Percentiles rank a stretch among this genome's conserved stretches.
Evolutionary conservation across 2,329 filamentous ascomycete species (phyloP).

Genomic region (Aureobasidium melanogenum): DNA sequence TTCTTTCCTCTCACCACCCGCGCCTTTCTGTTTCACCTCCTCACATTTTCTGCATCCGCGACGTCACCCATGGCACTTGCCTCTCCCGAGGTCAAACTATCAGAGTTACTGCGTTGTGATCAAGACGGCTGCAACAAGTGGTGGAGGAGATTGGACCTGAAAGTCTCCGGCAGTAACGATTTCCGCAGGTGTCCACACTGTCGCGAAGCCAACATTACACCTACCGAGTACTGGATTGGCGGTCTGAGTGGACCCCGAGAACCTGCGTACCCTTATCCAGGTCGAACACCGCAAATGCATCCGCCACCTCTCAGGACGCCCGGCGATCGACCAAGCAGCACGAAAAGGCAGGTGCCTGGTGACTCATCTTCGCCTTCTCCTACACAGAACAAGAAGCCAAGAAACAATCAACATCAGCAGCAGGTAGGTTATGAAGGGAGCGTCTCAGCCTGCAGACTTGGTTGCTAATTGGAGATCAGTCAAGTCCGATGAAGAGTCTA

Average conservation of each 20-base stretch:
- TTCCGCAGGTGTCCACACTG: background rate
- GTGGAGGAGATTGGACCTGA: background rate
- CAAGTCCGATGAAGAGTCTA: background rate
- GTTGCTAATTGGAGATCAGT: background rate
- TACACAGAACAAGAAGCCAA: background rate
- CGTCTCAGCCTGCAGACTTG: background rate
- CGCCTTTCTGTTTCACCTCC: too few relatives aligned
- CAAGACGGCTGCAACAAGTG: background rate
- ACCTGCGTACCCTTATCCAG: background rate
- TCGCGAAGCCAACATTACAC: background rate
- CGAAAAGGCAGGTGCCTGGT: background rate
- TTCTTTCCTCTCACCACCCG: too few relatives aligned
- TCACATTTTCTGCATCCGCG: background rate
- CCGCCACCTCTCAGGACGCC: background rate
- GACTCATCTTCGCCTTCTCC: background rate
- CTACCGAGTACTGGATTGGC: background rate
- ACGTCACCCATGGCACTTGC: background rate
- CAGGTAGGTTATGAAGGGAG: background rate
- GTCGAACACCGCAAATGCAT: background rate
- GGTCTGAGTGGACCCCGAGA: background rate
- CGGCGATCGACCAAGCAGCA: background rate
- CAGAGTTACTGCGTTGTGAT: background rate
- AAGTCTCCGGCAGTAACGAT: background rate
- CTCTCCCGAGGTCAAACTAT: background rate
- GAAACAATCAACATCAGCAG: background rate